Base-by-base conservation (phyloP, 2,329 filamentous ascomycete species). In the Raffaelea albimanens region DNA sequence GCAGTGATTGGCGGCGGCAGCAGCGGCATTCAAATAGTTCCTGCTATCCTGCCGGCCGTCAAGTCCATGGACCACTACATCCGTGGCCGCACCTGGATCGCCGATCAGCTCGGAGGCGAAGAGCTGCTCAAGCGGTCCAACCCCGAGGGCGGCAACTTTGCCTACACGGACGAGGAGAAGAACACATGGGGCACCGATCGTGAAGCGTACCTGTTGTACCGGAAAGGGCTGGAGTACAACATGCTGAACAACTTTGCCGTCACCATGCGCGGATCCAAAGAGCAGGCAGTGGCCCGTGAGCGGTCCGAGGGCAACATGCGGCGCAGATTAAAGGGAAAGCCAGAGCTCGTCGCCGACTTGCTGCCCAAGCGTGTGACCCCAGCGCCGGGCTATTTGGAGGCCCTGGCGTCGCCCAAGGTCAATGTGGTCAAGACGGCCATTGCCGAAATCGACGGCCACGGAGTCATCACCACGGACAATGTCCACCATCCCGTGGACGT, bases 311-410 rank as follows among this genome's bases (percentile, higher is more conserved):
- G 8, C 34, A 38, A 16, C 1, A 63, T 74, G 13, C 50, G 40
- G 5, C 23, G 18, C 11, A 3, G 13, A 14, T 23, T 46, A 4
- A 9, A 73, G 0, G 60, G 62, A 8, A 63, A 69, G 31, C 65
- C 69, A 1, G 65, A 68, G 11, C 57, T 76, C 3, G 60, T 63
- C 1, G 61, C 72, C 8, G 61, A 67, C 33, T 64, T 76, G 14
- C 61, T 63, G 29, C 67, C 66, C 7, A 61, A 60, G 47, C 63
- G 65, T 2, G 61, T 70, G 41, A 67, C 67, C 0, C 68, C 68
- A 0, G 67, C 66, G 2, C 62, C 66, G 40, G 64, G 66, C 3
- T 69, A 66, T 53, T 56, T 69, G 29, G 66, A 69, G 50, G 62
- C 64, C 7, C 58, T 73, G 41, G 60, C 60, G 3, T 51, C 66